phyloP scores from a whole-genome alignment of 1,284 basidiomycete species.

The Puccinia triticina region DNA sequence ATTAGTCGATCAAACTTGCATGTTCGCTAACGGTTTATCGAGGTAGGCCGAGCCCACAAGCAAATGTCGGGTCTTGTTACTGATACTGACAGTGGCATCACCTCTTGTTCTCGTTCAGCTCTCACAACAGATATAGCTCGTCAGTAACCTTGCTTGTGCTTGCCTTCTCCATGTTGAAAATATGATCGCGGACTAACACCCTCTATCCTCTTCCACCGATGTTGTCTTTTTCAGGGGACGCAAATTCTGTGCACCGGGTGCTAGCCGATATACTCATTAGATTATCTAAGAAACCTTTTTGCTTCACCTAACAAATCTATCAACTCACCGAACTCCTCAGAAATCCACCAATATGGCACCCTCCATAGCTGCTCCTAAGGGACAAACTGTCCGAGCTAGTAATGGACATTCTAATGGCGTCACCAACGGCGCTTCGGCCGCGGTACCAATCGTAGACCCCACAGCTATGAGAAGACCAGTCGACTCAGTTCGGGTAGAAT shows the following conservation, averaged over 20 bases:
- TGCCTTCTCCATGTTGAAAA: background rate
- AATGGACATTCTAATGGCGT: slow-evolving; percentile 66
- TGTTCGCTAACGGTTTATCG: slow-evolving; percentile 37
- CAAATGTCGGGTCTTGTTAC: background rate
- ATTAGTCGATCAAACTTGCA: background rate
- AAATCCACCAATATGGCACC: background rate
- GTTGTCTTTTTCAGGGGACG: slow-evolving; percentile 26
- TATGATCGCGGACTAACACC: background rate
- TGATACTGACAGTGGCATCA: background rate
- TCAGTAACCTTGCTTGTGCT: background rate
- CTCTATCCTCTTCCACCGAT: background rate
- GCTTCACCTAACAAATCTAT: background rate
- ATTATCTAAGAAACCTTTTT: too few relatives aligned
- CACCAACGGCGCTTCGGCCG: slow-evolving; percentile 66
- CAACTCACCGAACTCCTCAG: background rate
- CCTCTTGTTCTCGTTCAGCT: background rate
- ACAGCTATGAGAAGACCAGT: slow-evolving; percentile 74
- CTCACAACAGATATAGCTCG: slow-evolving; percentile 48
- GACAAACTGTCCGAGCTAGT: slow-evolving; percentile 5
- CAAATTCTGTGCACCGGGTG: slow-evolving; percentile 47
- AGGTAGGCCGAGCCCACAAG: slow-evolving; percentile 5
- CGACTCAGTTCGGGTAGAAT: slow-evolving; percentile 78
- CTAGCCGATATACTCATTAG: slow-evolving; percentile 26
- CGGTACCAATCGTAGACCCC: slow-evolving; percentile 70
- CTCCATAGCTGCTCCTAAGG: background rate